Evolutionary conservation across 2,329 filamentous ascomycete genomes (phyloP), one percentile per base, ranked within the genome.

Genomic region (Penicillium verrucosum): DNA sequence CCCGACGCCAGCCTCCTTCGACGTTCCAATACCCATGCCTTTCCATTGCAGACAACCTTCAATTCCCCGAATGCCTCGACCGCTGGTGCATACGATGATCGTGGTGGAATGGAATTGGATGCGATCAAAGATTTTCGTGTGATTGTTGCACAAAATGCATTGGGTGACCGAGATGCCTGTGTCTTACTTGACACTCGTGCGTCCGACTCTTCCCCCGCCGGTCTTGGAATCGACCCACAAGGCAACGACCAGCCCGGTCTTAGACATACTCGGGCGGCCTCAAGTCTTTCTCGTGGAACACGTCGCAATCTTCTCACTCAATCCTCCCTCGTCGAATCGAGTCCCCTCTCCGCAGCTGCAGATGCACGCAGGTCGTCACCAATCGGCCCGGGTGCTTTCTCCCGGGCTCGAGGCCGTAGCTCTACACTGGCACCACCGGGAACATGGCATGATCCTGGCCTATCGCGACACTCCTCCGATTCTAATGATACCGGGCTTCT

Each of bases 401-500:
- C 71, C 45, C 74, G 76, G 51, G 73, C 74, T 40, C 71, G 77
- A 57, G 74, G 73, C 51, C 73, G 77, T 56, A 77, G 76, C 56
- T 79, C 77, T n/a, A 78, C 77, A 9, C 68, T 78, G 46, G 74
- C 76, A 14, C 70, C 70, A 4, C 60, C 65, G 2, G 68, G 68
- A 25, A 66, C 66, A 34, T 63, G 65, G 57, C 63, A 68, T 56
- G 76, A 73, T 48, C 61, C 63, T 49, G 69, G 72, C n/a, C 70
- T 69, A 54, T 73, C 70, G 27, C 73, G 75, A 18, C 64, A 69
- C 54, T 65, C 73, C 37, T 65, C 75, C 32, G 81, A 84, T 62
- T 77, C 78, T 11, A 80, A 80, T 45, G 82, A 84, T 73, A 78
- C 68, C 65, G 80, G 71, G 66, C 73, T 70, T 69, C 63, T 85